phyloP scores from a whole-genome alignment of 1,284 basidiomycete species.

The Xanthoconium separans region DNA sequence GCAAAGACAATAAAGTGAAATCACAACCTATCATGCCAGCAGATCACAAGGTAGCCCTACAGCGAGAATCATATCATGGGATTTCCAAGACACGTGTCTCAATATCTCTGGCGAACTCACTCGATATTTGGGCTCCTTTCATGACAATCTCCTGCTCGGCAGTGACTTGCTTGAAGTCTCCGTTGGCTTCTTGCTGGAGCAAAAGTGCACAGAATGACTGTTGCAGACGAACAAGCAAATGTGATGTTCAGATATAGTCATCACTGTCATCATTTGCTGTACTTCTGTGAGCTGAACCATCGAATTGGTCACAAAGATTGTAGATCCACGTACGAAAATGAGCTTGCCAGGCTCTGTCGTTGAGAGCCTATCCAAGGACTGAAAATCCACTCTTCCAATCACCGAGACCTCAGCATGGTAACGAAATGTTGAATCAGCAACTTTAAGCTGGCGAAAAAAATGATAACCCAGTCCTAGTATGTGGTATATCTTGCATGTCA shows the following conservation, averaged over 20 bases:
- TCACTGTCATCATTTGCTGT: neutral
- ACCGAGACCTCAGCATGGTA: neutral
- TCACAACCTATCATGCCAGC: no score
- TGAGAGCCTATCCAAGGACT: neutral
- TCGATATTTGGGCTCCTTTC: no score
- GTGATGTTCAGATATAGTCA: neutral
- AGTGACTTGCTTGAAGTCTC: neutral
- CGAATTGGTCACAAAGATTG: neutral
- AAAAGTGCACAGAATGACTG: conserved; percentile 3
- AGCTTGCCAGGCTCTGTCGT: neutral
- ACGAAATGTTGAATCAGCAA: no score
- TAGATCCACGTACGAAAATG: no score
- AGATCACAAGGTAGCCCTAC: no score
- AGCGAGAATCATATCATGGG: neutral
- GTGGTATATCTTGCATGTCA: no score
- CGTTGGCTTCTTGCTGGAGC: neutral
- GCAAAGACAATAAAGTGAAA: no score
- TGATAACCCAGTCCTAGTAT: no score
- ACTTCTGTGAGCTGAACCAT: neutral
- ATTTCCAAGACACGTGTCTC: neutral
- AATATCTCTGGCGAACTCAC: neutral
- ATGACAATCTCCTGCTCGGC: neutral
- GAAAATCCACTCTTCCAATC: neutral
- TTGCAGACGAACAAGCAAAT: neutral
- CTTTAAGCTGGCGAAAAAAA: no score